Evolutionary conservation across 768 basidiomycete genomes (phyloP).

Genomic region (Lyophyllum semitale): DNA sequence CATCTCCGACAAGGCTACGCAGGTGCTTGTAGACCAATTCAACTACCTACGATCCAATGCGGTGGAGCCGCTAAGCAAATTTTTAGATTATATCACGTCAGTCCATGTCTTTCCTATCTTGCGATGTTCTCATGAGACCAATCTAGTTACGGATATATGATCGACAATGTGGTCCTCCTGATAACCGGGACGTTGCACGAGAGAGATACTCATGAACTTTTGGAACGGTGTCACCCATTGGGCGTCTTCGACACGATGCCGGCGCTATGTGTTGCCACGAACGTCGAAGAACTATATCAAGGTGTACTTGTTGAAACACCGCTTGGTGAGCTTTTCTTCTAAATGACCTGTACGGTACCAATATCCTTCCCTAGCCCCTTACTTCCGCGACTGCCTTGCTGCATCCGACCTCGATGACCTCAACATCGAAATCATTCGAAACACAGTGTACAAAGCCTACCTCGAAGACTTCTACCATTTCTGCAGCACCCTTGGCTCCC

Average conservation of each 20-base stretch:
- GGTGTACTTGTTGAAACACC: slow-evolving; percentile 98
- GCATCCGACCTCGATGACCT: slow-evolving; percentile 97
- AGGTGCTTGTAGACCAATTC: slow-evolving; percentile 95
- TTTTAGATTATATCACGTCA: slow-evolving; percentile 97
- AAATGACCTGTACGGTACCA: background rate
- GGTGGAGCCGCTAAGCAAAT: slow-evolving; percentile 86
- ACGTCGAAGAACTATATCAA: slow-evolving; percentile 97
- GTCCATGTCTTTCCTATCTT: slow-evolving; percentile 29
- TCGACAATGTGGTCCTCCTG: slow-evolving; percentile 97
- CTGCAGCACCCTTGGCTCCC: slow-evolving; percentile 74
- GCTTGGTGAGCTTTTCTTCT: slow-evolving; percentile 61
- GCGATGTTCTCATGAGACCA: slow-evolving; percentile 7
- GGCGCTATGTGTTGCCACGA: slow-evolving; percentile 97
- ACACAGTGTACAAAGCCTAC: slow-evolving; percentile 98
- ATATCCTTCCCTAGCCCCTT: slow-evolving; percentile 61
- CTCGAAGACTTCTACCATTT: slow-evolving; percentile 95
- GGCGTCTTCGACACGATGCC: slow-evolving; percentile 99
- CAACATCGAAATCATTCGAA: slow-evolving; percentile 99
- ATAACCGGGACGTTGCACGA: slow-evolving; percentile 98
- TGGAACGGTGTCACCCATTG: slow-evolving; percentile 95
- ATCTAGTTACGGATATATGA: slow-evolving; percentile 95
- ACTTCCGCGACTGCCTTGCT: slow-evolving; percentile 94
- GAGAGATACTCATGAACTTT: slow-evolving; percentile 93
- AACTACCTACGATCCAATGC: slow-evolving; percentile 91
- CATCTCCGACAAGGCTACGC: slow-evolving; percentile 96